Conservation (phyloP, 257 asterid species). For the Solanum sparsipilum region DNA sequence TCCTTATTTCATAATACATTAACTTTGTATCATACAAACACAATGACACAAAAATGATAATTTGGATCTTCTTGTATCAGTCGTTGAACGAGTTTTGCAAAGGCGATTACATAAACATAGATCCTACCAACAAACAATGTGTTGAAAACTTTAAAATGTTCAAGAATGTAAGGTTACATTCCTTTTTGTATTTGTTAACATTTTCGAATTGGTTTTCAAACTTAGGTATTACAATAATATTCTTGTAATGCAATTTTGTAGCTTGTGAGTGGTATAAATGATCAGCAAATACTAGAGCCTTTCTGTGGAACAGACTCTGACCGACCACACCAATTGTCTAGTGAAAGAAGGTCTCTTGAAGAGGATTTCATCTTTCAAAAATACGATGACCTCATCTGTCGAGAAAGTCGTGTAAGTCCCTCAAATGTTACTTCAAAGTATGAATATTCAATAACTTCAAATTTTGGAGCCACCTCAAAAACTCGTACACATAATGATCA, state of each 20-base stretch:
- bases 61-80: not conserved
- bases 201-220: not conserved
- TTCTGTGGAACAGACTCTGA: not conserved
- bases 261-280: not conserved
- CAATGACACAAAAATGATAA: not conserved
- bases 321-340: not conserved
- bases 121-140: not conserved
- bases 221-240: too few relatives aligned
- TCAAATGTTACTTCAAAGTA: too few relatives aligned
- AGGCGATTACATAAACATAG: not conserved
- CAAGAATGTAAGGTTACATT: not conserved
- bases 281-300: not conserved
- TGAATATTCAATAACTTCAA: too few relatives aligned
- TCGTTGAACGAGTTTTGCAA: not conserved
- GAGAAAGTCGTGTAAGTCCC: not conserved
- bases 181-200: not conserved
- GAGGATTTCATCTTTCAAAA: not conserved
- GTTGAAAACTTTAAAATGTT: not conserved
- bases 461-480: too few relatives aligned
- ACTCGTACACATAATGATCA: too few relatives aligned
- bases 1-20: not conserved
- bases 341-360: not conserved
- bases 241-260: not conserved
- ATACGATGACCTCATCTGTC: not conserved
- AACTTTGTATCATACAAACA: not conserved